Evolutionary conservation across 768 basidiomycete species (phyloP).

Genomic region (Clitopilus hobsonii): DNA sequence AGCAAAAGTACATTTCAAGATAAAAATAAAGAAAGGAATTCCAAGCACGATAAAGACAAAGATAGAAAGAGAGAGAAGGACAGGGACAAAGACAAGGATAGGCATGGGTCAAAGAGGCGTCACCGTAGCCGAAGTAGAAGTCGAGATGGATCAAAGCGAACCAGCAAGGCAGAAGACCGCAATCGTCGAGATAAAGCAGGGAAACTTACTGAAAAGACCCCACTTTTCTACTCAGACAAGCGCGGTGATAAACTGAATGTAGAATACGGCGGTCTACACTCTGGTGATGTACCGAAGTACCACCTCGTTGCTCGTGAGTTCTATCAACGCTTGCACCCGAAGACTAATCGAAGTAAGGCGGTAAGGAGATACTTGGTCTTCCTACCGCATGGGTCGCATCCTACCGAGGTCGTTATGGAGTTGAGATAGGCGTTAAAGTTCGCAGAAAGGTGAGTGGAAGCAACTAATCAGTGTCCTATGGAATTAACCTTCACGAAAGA

Average conservation of each 20-base stretch:
- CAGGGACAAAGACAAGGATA: slow-evolving; percentile 21
- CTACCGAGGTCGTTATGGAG: slow-evolving; percentile 41
- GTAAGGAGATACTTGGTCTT: slow-evolving; percentile 63
- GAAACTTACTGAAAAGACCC: slow-evolving; percentile 16
- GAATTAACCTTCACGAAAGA: slow-evolving; percentile 18
- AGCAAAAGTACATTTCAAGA: slow-evolving; percentile 20
- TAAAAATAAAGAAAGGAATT: slow-evolving; percentile 7
- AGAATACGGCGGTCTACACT: slow-evolving; percentile 60
- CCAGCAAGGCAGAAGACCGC: slow-evolving; percentile 17
- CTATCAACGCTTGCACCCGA: slow-evolving; percentile 14
- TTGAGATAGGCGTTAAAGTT: slow-evolving; percentile 48
- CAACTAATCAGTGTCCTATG: not conserved
- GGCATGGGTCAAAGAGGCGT: slow-evolving; percentile 23
- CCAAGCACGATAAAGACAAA: slow-evolving; percentile 13
- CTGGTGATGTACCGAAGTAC: slow-evolving; percentile 65
- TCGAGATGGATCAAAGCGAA: slow-evolving; percentile 15
- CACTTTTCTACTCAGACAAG: slow-evolving; percentile 57
- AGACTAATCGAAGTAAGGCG: slow-evolving; percentile 53
- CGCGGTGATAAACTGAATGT: slow-evolving; percentile 65
- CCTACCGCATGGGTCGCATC: slow-evolving; percentile 42
- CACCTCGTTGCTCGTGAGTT: slow-evolving; percentile 52
- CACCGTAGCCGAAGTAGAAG: slow-evolving; percentile 17
- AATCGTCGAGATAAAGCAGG: slow-evolving; percentile 18
- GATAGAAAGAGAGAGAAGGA: slow-evolving; percentile 13
- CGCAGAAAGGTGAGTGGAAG: slow-evolving; percentile 36